Conservation (phyloP, 2,329 filamentous ascomycete species). For the Penicillium capsulatum region DNA sequence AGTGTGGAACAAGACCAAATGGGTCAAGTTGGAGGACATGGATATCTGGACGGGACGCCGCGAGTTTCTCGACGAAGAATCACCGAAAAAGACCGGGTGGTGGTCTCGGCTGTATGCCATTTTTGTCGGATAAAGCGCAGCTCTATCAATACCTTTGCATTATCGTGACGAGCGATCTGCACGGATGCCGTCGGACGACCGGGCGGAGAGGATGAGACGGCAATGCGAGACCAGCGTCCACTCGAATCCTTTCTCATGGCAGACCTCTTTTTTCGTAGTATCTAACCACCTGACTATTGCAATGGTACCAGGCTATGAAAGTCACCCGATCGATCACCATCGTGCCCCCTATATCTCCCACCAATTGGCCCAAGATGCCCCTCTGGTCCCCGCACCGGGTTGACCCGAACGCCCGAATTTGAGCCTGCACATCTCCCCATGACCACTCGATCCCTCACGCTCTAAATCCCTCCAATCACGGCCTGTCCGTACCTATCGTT, state of each 20-base stretch:
- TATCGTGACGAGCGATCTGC: constrained; percentile 3
- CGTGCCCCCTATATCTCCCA: constrained; percentile 7
- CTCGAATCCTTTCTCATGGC: background rate
- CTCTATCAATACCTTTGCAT: too few species aligned
- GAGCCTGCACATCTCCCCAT: background rate
- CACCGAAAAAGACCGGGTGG: constrained; percentile 7
- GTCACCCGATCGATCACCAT: constrained; percentile 5
- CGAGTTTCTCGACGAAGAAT: constrained; percentile 17
- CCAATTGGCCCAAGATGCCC: constrained; percentile 17
- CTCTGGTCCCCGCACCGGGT: background rate
- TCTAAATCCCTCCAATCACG: constrained; percentile 7
- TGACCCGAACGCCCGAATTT: too few species aligned
- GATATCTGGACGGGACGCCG: constrained; percentile 39
- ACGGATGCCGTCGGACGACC: constrained; percentile 26
- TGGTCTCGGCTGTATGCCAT: constrained; percentile 20
- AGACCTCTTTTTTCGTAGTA: too few species aligned
- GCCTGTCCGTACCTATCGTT: background rate
- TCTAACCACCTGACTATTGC: too few species aligned
- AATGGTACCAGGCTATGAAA: too few species aligned
- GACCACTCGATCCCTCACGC: constrained; percentile 19
- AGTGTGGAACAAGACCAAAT: constrained; percentile 37
- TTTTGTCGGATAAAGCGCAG: constrained; percentile 28
- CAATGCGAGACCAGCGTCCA: too few species aligned
- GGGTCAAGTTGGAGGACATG: constrained; percentile 37
- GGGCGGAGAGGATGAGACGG: too few species aligned